Percentiles rank a stretch among this genome's conserved stretches.
Conservation (phyloP, 2,329 filamentous ascomycete genomes). For the Mycosphaerella sp. region DNA sequence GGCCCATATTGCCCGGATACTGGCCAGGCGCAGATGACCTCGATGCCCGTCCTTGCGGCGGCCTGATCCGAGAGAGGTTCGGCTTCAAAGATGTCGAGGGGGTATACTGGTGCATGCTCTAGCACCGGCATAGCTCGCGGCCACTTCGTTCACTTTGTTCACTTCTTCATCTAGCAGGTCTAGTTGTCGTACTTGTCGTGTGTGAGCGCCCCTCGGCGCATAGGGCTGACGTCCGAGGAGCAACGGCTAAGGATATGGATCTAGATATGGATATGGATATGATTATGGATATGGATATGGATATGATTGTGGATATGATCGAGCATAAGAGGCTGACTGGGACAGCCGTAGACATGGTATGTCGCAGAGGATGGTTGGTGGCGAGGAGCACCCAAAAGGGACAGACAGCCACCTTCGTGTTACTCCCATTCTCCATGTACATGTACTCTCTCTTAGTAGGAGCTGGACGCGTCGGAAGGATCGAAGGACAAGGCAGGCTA, state of each 20-base stretch:
- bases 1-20: constrained; percentile 53
- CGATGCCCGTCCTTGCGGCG: neutral
- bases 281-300: too few relatives aligned
- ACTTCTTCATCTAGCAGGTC: too few relatives aligned
- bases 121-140: constrained; percentile 1
- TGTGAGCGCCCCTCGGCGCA: too few relatives aligned
- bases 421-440: too few relatives aligned
- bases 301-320: too few relatives aligned
- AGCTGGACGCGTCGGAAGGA: too few relatives aligned
- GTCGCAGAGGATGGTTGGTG: neutral
- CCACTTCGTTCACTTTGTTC: neutral
- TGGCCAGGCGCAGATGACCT: constrained; percentile 54
- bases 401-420: neutral
- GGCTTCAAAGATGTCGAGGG: constrained; percentile 1
- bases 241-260: neutral
- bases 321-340: too few relatives aligned
- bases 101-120: neutral
- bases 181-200: too few relatives aligned
- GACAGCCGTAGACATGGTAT: constrained; percentile 6
- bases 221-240: neutral
- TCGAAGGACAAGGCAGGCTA: too few relatives aligned
- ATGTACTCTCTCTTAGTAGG: too few relatives aligned
- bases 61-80: neutral
- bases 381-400: neutral
- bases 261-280: too few relatives aligned